Evolutionary conservation across 108 stramenopile species (phyloP), one percentile per base, ranked within the genome.

Genomic region (Stephanodiscus minutulus): DNA sequence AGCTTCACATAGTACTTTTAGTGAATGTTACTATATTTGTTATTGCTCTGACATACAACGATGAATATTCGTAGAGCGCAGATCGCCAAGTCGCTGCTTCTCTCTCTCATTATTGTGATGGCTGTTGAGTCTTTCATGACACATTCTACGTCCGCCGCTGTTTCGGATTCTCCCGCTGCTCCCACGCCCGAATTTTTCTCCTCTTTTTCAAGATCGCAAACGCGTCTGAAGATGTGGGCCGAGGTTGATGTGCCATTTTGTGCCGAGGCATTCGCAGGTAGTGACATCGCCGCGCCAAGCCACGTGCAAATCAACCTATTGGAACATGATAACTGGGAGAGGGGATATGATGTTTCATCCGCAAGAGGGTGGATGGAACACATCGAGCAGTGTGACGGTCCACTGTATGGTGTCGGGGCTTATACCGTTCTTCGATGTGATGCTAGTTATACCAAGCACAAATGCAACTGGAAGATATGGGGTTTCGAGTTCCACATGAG

Each of bases 381-480:
- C 58, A 76, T 82, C n/a, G 86, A 87, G 64, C 46, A 67, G 60
- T 10, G 37, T 54, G 71, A 85, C 22, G 76, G 82, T 21, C 43
- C 53, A 20, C 31, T 53, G 20, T 37, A 73, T 72, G 82, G 73
- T 22, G 54, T 82, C 5, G 91, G 89, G 28, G 89, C 86, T 25
- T 92, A 92, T 54, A 90, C 91, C 22, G 91, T 92, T 6, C 33
- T 92, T 22, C 80, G 91, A 52, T 88, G 86, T 54, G 89, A 92
- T 68, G 68, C 78, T 52, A 52, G 25, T 20, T 55, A 37, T 35
- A 56, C 46, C 44, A 53, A 60, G 10, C 24, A 56, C 22, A 43
- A 31, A 57, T 31, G 21, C 24, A 54, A 61, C 11, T 86, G 79
- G 77, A 77, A 68, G 44, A 68, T 82, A 22, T 88, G 87, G 87